Base-by-base conservation (phyloP, 495 filamentous ascomycete species). In the Bombardia bombarda region DNA sequence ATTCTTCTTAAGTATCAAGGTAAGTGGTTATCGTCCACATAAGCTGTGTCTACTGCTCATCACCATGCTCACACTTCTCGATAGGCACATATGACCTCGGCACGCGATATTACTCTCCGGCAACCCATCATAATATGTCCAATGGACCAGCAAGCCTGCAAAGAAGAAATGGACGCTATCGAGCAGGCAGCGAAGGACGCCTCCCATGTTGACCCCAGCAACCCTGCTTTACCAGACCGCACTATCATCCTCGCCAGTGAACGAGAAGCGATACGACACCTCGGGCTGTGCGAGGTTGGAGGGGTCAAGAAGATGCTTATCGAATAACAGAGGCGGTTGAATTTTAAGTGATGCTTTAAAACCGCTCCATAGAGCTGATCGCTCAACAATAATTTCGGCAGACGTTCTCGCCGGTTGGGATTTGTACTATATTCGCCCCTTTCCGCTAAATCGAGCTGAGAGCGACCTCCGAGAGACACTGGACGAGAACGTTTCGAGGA, bases 131-230 rank as follows among this genome's bases (percentile, higher is more conserved):
- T 97, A 33, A 90, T 98, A 37, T 96, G 90, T 52, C 92, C 93
- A 0, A 79, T 95, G 30, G 92, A 98, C 58, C 87, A 96, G 52
- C 86, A 90, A 44, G 87, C 83, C 10, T 97, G 92, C 68, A 95
- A 93, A 57, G 89, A 95, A 52, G 93, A 98, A 67, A 94, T 98
- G 86, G 88, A 95, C 55, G 87, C 88, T 7, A 97, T 97, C 47
- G 87, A 95, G 54, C 84, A 92, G 62, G 86, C 93, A 0, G 92
- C 92, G 2, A 88, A 88, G 60, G 90, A 97, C 45, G 90, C 92
- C 5, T 80, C 84, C 18, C 79, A 84, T 45, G 79, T 98, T 34
- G 85, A 86, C 51, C 81, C 82, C 0, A 85, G 90, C 37, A 95
- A 95, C 46, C 92, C 89, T 0, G 84, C 87, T 78, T 62, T 96